These are phyloP conservation scores for Solanum bukasovii DNA, from an alignment of 257 asterid species.

Conservation along the genomic window DNA sequence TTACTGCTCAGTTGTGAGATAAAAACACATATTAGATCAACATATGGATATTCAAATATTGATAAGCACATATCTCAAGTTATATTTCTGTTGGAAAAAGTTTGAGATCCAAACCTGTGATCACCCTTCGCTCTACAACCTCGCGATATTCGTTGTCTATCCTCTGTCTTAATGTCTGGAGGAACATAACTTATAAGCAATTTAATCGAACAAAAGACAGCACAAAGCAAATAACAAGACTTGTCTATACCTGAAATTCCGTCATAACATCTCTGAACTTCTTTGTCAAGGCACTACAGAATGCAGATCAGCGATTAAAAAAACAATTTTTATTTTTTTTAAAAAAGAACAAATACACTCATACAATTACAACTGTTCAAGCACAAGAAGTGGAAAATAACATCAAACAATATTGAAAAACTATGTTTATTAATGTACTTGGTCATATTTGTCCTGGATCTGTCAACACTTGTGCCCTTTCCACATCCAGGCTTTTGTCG, in stretches of 20 bases:
- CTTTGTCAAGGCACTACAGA: slow-evolving; percentile 56
- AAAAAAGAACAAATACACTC: too few species aligned
- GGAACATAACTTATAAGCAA: background rate
- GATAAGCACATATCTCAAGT: background rate
- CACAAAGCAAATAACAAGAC: background rate
- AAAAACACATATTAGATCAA: background rate
- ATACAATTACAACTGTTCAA: background rate
- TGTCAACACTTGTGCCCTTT: slow-evolving; percentile 75
- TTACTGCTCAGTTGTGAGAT: slow-evolving; percentile 35
- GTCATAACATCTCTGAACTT: slow-evolving; percentile 67
- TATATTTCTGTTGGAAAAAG: background rate
- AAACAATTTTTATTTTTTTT: background rate
- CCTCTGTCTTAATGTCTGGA: slow-evolving; percentile 56
- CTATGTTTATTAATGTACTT: slow-evolving; percentile 26
- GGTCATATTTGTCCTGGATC: slow-evolving; percentile 81
- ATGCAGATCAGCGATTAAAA: slow-evolving; percentile 19
- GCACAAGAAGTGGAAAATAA: background rate
- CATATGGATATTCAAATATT: background rate
- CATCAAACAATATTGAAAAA: background rate
- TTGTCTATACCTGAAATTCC: slow-evolving; percentile 60
- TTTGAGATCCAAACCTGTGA: slow-evolving; percentile 44
- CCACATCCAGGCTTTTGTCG: slow-evolving; percentile 78
- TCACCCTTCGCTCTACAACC: slow-evolving; percentile 83
- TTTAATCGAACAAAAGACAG: background rate
- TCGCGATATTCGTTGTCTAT: slow-evolving; percentile 87